Evolutionary conservation across 768 basidiomycete genomes (phyloP).

Genomic region (Solioccasus polychromus): DNA sequence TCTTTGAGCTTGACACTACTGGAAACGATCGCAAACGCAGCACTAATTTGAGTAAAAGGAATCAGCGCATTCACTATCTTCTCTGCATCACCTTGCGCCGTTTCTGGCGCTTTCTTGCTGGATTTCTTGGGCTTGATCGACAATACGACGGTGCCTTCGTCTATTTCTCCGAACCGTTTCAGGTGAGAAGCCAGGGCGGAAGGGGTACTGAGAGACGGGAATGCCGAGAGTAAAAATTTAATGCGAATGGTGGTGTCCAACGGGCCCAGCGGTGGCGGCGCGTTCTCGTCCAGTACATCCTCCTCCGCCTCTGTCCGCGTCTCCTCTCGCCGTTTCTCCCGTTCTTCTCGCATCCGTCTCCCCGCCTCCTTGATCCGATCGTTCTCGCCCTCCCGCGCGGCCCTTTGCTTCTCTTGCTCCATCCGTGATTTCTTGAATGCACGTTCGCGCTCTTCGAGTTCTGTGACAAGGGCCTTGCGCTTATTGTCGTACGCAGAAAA

Average conservation of each 20-base stretch:
- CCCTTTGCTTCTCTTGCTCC: slow-evolving; percentile 61
- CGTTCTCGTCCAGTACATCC: slow-evolving; percentile 40
- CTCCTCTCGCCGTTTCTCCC: slow-evolving; percentile 46
- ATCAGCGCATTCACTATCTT: slow-evolving; percentile 71
- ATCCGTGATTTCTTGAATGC: slow-evolving; percentile 69
- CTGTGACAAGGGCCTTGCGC: slow-evolving; percentile 69
- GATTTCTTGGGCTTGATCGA: slow-evolving; percentile 58
- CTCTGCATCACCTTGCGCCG: slow-evolving; percentile 33
- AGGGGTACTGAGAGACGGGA: slow-evolving; percentile 33
- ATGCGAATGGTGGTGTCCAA: slow-evolving; percentile 75
- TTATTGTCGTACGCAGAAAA: slow-evolving; percentile 69
- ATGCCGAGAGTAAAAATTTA: slow-evolving; percentile 59
- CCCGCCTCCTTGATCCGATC: slow-evolving; percentile 78
- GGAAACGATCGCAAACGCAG: slow-evolving; percentile 75
- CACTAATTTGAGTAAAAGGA: slow-evolving; percentile 71
- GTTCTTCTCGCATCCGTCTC: slow-evolving; percentile 61
- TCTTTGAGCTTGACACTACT: slow-evolving; percentile 49
- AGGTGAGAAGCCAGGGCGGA: slow-evolving; percentile 40
- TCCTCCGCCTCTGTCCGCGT: slow-evolving; percentile 27
- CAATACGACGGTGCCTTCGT: slow-evolving; percentile 63
- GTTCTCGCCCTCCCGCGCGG: slow-evolving; percentile 53
- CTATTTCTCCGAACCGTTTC: slow-evolving; percentile 58
- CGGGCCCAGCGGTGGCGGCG: slow-evolving; percentile 59
- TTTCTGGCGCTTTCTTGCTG: slow-evolving; percentile 31
- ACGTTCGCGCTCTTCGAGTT: slow-evolving; percentile 75